Base-by-base conservation (phyloP, 305 asterid genomes). In the Fraxinus angustifolia region DNA sequence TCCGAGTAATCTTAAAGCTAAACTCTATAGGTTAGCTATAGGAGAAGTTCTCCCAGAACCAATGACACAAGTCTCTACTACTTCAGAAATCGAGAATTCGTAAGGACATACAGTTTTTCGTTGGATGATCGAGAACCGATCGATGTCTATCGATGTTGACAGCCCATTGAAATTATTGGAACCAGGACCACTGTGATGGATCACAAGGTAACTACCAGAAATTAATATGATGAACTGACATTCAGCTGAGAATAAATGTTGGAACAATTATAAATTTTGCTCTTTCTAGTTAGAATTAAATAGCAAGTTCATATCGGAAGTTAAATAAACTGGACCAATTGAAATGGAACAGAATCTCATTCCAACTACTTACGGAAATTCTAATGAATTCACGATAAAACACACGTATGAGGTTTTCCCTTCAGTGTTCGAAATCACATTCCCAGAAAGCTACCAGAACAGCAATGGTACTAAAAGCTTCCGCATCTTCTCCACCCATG, bases 171-270 rank as follows among this genome's bases (percentile, higher is more conserved):
- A 38, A 73, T 73, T n/a, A 78, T 65, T 35, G 48, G 75, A 38
- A 33, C 60, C 34, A 81, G 87, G 89, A 86, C 87, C 85, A 81
- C 82, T 26, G 19, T 36, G 42, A 36, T 36, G 7, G 71, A 67
- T 67, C 36, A 28, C 17, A 67, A 11, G 19, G 38, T 17, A 26
- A 14, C 74, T 3, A 67, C 1, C 72, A 62, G 33, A 62, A 62
- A 62, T 23, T 62, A 62, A 62, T 62, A 23, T 3, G 34, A 11
- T n/a, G 17, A 48, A 28, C 31, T 11, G 38, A 14, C 74, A 30
- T 12, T 12, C 74, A 67, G 78, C 12, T 1, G 34, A 19, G 87
- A 45, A 80, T 82, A 82, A 68, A 79, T 65, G 87, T 76, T 76
- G 79, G 78, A 77, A 78, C 74, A 11, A 30, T 17, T 67, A 26